phyloP scores from a whole-genome alignment of 176 grass and related monocot species.

The Lolium rigidum region DNA sequence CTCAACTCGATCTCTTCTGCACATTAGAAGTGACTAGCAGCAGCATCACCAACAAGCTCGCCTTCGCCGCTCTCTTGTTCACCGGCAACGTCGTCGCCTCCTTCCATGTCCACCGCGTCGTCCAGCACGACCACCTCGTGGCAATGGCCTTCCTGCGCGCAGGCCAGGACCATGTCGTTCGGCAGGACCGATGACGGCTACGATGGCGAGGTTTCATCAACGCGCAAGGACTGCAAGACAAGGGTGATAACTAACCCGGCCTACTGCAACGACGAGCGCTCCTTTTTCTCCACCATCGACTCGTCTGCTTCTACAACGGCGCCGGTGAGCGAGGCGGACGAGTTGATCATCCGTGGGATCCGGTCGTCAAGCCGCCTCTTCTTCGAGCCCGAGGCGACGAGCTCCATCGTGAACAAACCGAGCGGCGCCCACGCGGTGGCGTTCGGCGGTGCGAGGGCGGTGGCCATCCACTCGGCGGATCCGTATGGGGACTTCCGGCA shows the following conservation, averaged over 20 bases:
- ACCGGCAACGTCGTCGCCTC: constrained; percentile 30
- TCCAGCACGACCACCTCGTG: constrained; percentile 37
- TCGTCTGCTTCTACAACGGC: constrained; percentile 10
- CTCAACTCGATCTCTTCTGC: no score
- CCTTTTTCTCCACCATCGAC: constrained; percentile 6
- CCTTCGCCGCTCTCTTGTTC: constrained; percentile 1
- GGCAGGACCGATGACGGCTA: not conserved
- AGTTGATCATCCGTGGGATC: constrained; percentile 46
- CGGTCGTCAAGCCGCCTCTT: constrained; percentile 36
- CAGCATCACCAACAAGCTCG: no score
- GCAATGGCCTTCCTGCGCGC: constrained; percentile 57
- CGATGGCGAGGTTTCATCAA: not conserved
- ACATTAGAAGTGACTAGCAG: no score
- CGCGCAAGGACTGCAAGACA: not conserved
- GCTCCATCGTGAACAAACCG: not conserved
- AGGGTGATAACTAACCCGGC: constrained; percentile 34
- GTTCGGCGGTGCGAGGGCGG: constrained; percentile 65
- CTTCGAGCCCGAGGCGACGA: constrained; percentile 14
- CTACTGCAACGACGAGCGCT: not conserved
- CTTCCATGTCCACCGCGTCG: constrained; percentile 35
- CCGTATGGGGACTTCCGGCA: constrained; percentile 74
- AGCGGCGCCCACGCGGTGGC: not conserved
- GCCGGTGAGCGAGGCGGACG: not conserved
- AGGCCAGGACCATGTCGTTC: constrained; percentile 48
- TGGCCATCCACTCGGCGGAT: constrained; percentile 70